Base-by-base conservation (phyloP, 2,329 filamentous ascomycete genomes). In the Verticillium tricorpus region DNA sequence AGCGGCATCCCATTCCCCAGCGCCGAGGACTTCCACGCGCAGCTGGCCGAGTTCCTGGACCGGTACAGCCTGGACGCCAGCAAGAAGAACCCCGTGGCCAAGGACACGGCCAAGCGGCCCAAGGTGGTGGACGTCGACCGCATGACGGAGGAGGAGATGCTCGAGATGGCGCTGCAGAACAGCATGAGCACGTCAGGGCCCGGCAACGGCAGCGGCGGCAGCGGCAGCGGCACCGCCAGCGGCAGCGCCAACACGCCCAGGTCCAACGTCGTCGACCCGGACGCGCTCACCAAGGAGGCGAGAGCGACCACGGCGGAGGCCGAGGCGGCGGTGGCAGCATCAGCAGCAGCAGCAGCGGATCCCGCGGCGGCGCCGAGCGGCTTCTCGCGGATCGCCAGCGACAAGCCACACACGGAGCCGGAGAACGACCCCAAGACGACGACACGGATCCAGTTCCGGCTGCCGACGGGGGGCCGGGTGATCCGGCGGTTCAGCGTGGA, bases 81-180 rank as follows among this genome's bases (percentile, higher is more conserved):
- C 70, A 94, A 90, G 72, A 96, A 96, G 78, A 99, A 99, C 71
- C 95, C 95, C 0, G 92, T 99, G 5, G 89, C 92, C 28, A 90
- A 87, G 72, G 81, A 89, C 60, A 92, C 91, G 74, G 82, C 88
- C 3, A 90, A 92, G 71, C 83, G 83, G 61, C 80, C 85, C 56
- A 89, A 89, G 71, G 82, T 85, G 59, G 82, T 91, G 60, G 91
- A 94, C 66, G 85, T 97, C 2, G 90, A 90, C 62, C 87, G 90
- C 45, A 94, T 99, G 89, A 97, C 92, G 0, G 95, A 99, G 72
- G 93, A 98, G 58, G 93, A 99, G 77, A 96, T 97, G 93, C 80
- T 99, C 68, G 90, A 97, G 74, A 88, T 97, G 85, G 95, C 95
- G 0, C 76, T 99, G 71, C 88, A 93, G 73, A 95, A 96, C 77